Evolutionary conservation across 2,329 filamentous ascomycete genomes (phyloP), one percentile per base, ranked within the genome.

Genomic region (Pseudonectria buxi): DNA sequence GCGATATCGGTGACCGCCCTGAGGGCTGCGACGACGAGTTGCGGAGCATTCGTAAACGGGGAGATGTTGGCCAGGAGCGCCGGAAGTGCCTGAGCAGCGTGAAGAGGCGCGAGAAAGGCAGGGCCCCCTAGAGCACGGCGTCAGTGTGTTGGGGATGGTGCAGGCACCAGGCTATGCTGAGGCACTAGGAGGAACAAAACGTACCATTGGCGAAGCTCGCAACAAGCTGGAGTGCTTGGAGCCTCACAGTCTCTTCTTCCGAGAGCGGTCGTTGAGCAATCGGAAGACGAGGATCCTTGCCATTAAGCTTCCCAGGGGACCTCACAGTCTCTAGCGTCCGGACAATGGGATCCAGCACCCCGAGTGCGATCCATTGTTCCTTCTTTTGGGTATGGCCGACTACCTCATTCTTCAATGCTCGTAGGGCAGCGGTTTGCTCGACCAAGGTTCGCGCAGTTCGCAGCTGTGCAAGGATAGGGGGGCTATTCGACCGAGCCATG

Each of bases 331-430:
- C 58, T 56, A 73, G 67, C 43, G 67, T 68, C 49, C 56, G 63
- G 53, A 69, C 70, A 36, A 72, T 65, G 24, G 74, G 72, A 35
- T 76, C 72, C 30, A 92, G 62, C 18, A 86, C 69, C 13, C 89
- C 89, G 36, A 76, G 65, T 39, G 69, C 69, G 27, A 95, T 72
- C 69, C 82, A 89, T 37, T 77, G 63, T 61, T 90, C 83, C 63
- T 98, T 98, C 58, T 82, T 81, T 59, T 90, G 81, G 24, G 83
- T 74, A 60, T 96, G 87, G 15, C 92, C 92, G 41, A 95, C 79
- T 31, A 94, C 74, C 44, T 92, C 84, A 60, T 95, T 92, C 67
- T 95, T 96, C 22, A 98, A 67, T 28, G 71, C 69, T 46, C 81
- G 78, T 29, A 95, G 70, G 32, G 80, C 75, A 16, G 69, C 65